Conservation (phyloP, 192 early-diverging fungal species). For the Kappamyces sp. region DNA sequence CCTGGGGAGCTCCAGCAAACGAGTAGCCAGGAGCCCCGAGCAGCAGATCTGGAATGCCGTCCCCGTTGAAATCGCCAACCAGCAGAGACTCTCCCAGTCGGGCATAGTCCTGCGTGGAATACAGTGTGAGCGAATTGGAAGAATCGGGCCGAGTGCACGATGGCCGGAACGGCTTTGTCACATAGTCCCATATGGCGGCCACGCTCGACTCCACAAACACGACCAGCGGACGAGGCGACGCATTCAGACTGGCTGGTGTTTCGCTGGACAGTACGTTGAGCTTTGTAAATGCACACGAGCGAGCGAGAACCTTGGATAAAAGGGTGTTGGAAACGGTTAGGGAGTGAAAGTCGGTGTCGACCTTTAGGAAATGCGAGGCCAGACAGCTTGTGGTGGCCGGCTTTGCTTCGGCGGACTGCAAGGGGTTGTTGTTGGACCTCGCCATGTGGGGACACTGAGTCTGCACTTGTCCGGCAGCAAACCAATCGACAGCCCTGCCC, state of each 20-base stretch:
- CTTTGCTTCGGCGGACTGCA: no score
- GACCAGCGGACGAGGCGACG: neutral
- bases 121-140: neutral
- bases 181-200: neutral
- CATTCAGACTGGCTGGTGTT: neutral
- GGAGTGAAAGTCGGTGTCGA: no score
- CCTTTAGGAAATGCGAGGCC: no score
- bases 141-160: neutral
- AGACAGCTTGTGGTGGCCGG: no score
- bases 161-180: neutral
- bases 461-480: constrained; percentile 36
- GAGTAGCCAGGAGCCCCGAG: constrained; percentile 33
- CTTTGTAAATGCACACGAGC: neutral
- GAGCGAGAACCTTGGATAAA: neutral
- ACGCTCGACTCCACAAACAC: neutral
- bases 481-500: constrained; percentile 34
- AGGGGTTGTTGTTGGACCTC: no score
- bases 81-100: constrained; percentile 60
- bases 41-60: constrained; percentile 46
- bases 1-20: constrained; percentile 6
- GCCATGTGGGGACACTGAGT: constrained; percentile 11
- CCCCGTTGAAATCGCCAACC: constrained; percentile 66
- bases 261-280: neutral
- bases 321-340: no score
- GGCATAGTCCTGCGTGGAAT: constrained; percentile 32